Percentiles rank a stretch among this genome's conserved stretches.
Evolutionary conservation across 192 early-diverging fungal genomes (phyloP).

Genomic region (Chytriomyces confervae): DNA sequence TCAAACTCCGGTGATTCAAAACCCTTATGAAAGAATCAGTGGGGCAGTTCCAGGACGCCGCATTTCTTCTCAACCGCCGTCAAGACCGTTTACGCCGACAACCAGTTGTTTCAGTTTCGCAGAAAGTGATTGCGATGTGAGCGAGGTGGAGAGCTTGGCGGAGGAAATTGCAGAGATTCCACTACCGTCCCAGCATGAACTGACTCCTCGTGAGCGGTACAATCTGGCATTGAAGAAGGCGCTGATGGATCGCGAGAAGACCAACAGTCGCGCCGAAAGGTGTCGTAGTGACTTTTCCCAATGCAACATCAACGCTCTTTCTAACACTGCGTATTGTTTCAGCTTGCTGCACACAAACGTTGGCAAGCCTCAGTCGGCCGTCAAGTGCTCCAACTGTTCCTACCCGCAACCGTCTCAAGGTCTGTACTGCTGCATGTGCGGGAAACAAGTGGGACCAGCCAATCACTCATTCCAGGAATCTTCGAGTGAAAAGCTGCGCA

Average conservation of each 20-base stretch:
- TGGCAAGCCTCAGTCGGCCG: background rate
- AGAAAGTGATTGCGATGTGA: background rate
- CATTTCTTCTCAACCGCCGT: background rate
- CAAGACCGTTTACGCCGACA: background rate
- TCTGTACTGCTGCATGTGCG: slow-evolving; percentile 2
- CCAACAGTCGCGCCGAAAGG: background rate
- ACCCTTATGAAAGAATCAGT: too few relatives aligned
- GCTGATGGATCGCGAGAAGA: background rate
- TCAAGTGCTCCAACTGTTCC: background rate
- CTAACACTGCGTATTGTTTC: background rate
- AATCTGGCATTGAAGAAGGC: background rate
- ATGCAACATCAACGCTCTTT: too few relatives aligned
- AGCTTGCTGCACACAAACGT: slow-evolving; percentile 1
- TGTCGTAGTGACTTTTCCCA: background rate
- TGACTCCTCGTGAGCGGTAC: background rate
- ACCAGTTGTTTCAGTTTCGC: background rate
- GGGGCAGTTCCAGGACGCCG: too few relatives aligned
- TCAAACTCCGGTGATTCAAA: too few relatives aligned
- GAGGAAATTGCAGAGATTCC: background rate
- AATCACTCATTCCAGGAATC: too few relatives aligned
- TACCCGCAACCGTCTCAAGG: slow-evolving; percentile 1
- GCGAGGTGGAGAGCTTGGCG: background rate
- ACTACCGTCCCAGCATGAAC: too few relatives aligned
- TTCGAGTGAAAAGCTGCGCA: too few relatives aligned
- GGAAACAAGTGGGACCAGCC: background rate